Percentiles rank a stretch among this genome's conserved stretches.
Conservation (phyloP, 2,329 filamentous ascomycete genomes). For the Diplodia scrobiculata region DNA sequence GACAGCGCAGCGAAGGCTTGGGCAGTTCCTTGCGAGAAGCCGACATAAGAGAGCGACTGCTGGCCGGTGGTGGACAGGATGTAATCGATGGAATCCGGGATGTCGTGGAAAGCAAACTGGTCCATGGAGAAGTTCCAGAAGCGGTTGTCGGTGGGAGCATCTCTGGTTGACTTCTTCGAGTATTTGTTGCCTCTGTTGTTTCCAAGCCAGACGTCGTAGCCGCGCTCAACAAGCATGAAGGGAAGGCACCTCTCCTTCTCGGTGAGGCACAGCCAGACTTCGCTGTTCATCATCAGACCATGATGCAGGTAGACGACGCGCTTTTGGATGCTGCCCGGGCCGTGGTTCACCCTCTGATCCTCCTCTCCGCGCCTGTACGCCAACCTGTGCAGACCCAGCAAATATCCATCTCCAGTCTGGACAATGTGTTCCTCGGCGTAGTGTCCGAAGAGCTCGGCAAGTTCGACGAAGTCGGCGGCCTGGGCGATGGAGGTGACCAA, state of each 20-base stretch:
- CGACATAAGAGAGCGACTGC: conserved; percentile 87
- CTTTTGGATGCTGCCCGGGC: conserved; percentile 69
- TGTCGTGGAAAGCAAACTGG: conserved; percentile 96
- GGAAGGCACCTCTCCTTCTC: conserved; percentile 83
- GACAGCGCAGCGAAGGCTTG: conserved; percentile 93
- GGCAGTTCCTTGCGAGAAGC: conserved; percentile 94
- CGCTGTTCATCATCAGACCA: conserved; percentile 96
- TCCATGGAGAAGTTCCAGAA: conserved; percentile 99
- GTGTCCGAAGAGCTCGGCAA: conserved; percentile 91
- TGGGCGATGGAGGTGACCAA: conserved; percentile 78
- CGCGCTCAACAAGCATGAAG: conserved; percentile 83
- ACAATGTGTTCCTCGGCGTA: conserved; percentile 95
- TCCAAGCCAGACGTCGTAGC: conserved; percentile 96
- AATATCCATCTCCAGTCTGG: conserved; percentile 89
- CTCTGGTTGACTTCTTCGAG: conserved; percentile 85
- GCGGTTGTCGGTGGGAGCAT: conserved; percentile 69
- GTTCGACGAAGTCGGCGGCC: conserved; percentile 86
- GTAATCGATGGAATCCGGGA: conserved; percentile 91
- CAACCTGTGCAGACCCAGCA: conserved; percentile 85
- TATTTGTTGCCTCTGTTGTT: conserved; percentile 99
- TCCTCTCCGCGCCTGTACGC: conserved; percentile 83
- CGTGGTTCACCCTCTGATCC: conserved; percentile 73
- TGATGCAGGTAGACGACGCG: conserved; percentile 93
- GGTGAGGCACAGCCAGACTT: conserved; percentile 94
- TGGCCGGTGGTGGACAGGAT: conserved; percentile 82